Evolutionary conservation across 148 eudicot species (phyloP).

Genomic region (Euryodendron excelsum): DNA sequence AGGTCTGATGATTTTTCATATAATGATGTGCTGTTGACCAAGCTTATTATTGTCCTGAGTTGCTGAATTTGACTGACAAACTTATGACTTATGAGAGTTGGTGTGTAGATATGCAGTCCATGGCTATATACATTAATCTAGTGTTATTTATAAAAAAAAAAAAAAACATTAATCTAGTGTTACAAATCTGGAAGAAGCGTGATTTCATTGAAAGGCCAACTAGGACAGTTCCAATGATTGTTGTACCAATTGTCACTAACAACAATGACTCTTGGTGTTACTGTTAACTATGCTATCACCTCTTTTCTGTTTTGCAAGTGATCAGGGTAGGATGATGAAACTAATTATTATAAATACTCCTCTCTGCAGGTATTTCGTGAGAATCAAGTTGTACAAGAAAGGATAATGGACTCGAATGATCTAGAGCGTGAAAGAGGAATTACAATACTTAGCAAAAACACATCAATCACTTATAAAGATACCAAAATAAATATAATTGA

Average conservation of each 20-base stretch:
- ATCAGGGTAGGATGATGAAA: background rate
- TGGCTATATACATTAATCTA: background rate
- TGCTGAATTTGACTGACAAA: background rate
- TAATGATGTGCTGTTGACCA: background rate
- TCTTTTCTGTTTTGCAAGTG: constrained; percentile 8
- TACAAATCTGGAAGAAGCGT: background rate
- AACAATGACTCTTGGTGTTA: background rate
- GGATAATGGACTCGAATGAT: constrained; percentile 99
- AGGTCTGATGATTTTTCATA: background rate
- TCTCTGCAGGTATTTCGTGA: constrained; percentile 92
- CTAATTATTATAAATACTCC: background rate
- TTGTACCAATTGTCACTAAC: background rate
- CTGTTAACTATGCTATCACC: background rate
- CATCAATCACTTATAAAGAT: constrained; percentile 81
- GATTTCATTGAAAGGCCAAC: background rate
- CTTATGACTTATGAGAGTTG: background rate
- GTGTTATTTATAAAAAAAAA: too few species aligned
- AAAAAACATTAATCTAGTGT: background rate
- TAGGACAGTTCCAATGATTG: background rate
- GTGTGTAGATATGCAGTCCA: background rate
- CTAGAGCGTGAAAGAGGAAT: constrained; percentile 98
- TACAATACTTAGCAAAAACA: constrained; percentile 95
- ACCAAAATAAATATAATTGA: constrained; percentile 95
- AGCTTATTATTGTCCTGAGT: background rate
- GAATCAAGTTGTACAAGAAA: constrained; percentile 84